phyloP scores from a whole-genome alignment of 495 filamentous ascomycete species.

The Pyronema omphalodes region DNA sequence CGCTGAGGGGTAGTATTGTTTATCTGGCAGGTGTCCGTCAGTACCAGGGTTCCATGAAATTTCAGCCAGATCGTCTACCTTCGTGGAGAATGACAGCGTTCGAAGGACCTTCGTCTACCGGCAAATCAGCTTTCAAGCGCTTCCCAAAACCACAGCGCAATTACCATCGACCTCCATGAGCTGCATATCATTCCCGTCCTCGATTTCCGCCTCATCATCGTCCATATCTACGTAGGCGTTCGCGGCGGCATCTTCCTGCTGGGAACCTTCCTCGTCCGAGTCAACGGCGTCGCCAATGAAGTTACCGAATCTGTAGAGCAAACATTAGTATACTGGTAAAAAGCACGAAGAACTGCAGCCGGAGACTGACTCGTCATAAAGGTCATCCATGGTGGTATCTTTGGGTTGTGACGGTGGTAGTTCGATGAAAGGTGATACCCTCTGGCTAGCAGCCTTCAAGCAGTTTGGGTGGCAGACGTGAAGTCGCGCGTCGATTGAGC shows the following conservation, averaged over 20 bases:
- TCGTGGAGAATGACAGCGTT: constrained; percentile 94
- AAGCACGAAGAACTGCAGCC: neutral
- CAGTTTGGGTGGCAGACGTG: neutral
- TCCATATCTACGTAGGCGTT: constrained; percentile 71
- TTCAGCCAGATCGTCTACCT: constrained; percentile 12
- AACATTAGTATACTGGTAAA: constrained; percentile 13
- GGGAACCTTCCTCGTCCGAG: constrained; percentile 61
- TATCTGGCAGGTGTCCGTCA: constrained; percentile 34
- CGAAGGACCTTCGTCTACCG: constrained; percentile 61
- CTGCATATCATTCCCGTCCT: constrained; percentile 52
- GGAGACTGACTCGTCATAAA: constrained; percentile 56
- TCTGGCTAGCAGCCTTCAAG: neutral
- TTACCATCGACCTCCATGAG: constrained; percentile 85
- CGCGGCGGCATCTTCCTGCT: constrained; percentile 44
- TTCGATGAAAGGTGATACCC: neutral
- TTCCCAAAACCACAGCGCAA: constrained; percentile 7
- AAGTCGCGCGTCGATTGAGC: neutral
- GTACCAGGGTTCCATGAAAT: neutral
- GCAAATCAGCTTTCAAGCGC: constrained; percentile 11
- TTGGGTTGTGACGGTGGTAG: neutral
- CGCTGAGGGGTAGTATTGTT: constrained; percentile 96
- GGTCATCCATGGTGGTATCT: constrained; percentile 45
- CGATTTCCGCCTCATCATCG: constrained; percentile 44
- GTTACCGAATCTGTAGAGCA: constrained; percentile 62
- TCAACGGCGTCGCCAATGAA: constrained; percentile 84